These are phyloP conservation scores for Rusavskia elegans DNA, from an alignment of 495 filamentous ascomycete genomes.

Conservation along the genomic window DNA sequence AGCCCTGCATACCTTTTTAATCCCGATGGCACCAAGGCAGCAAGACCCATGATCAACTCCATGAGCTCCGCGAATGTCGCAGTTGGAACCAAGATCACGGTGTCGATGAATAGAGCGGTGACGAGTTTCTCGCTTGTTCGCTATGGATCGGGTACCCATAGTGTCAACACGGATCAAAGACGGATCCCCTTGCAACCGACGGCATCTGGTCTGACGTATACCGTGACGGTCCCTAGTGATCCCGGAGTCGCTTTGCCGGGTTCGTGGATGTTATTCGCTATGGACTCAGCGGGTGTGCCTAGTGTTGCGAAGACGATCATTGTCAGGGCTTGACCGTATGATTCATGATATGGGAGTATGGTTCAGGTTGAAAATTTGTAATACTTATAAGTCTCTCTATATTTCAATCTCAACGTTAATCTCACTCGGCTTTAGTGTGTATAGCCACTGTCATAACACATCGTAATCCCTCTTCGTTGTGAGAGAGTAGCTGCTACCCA, in stretches of 20 bases:
- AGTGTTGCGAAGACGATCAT: constrained; percentile 18
- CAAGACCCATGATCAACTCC: constrained; percentile 23
- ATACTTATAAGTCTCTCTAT: too few species aligned
- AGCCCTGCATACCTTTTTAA: constrained; percentile 38
- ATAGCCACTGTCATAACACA: too few species aligned
- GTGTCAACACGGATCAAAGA: constrained; percentile 44
- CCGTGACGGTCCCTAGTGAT: constrained; percentile 26
- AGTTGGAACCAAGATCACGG: constrained; percentile 21
- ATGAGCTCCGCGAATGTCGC: constrained; percentile 13
- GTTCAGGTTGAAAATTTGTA: too few species aligned
- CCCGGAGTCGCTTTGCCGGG: constrained; percentile 37
- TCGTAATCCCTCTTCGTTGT: too few species aligned
- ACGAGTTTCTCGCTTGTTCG: constrained; percentile 25
- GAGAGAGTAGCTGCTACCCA: too few species aligned
- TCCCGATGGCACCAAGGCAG: constrained; percentile 21
- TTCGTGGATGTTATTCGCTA: constrained; percentile 41
- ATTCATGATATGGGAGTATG: neutral
- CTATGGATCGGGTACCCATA: constrained; percentile 34
- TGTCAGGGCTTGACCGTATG: neutral
- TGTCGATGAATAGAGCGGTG: constrained; percentile 16
- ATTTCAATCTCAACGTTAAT: too few species aligned
- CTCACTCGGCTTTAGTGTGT: too few species aligned
- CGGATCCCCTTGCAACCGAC: constrained; percentile 25
- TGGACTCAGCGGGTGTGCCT: constrained; percentile 31
- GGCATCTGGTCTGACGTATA: constrained; percentile 10